Evolutionary conservation across 495 filamentous ascomycete species (phyloP), one percentile per base, ranked within the genome.

Genomic region (Penicillium salamii): DNA sequence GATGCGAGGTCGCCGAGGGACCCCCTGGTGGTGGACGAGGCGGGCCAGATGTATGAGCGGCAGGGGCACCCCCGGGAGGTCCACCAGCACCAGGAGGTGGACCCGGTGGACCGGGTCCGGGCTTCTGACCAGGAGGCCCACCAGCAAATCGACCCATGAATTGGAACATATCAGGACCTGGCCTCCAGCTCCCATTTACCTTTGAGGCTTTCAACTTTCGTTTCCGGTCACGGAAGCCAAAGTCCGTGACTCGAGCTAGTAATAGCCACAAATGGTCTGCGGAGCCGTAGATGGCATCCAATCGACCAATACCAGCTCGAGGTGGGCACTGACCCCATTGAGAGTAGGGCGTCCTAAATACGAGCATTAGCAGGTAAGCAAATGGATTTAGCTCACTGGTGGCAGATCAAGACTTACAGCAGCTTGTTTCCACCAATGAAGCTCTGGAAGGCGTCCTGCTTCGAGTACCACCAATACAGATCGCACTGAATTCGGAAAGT

Each of bases 401-500:
- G 9, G 31, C 35, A 36, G n/a, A 33, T 5, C 13, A 35, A 20
- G 31, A 78, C 91, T 78, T 70, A 96, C 91, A 95, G 83, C 24
- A 91, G 76, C 41, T 78, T 75, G 50, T 90, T 89, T 2, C 89
- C 93, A 57, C 93, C 92, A 29, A 98, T 70, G 49, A 97, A 78
- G 60, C 90, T 91, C 65, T 97, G 92, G 57, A 91, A 89, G 5
- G 86, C 80, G 68, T 98, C 93, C 68, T 96, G 91, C 69, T 96
- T 95, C 46, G 78, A 84, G 67, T 87, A 98, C 90, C 90, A 97
- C 93, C 93, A 98, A 70, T 87, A 95, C 23, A 98, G 73, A 68
- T 98, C 93, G 46, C 86, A 81, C 44, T 95, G 79, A 31, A 88
- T 80, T 61, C 90, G 83, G 58, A 88, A 95, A 19, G 71, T 80